Conservation (phyloP, 148 eudicot species). For the Cornus suecica region DNA sequence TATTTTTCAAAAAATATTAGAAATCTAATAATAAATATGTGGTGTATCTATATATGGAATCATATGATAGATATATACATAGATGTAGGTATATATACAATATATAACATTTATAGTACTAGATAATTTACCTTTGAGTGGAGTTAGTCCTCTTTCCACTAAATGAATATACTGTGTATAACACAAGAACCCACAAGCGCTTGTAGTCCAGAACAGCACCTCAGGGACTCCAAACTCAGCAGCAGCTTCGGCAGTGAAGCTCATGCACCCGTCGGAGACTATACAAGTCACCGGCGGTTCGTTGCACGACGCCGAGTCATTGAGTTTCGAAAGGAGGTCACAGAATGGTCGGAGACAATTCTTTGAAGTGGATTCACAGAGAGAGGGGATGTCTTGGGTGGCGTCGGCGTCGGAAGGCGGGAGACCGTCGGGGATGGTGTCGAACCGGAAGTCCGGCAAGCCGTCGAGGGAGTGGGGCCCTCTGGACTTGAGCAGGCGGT, state of each 20-base stretch:
- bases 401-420: constrained; percentile 22
- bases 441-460: constrained; percentile 35
- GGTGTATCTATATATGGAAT: too few species aligned
- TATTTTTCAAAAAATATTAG: too few species aligned
- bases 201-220: constrained; percentile 40
- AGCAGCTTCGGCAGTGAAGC: constrained; percentile 33
- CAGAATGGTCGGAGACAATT: constrained; percentile 23
- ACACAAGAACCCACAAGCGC: constrained; percentile 40
- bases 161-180: constrained; percentile 27
- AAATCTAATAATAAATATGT: too few species aligned
- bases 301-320: neutral
- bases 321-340: constrained; percentile 24
- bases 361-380: constrained; percentile 20
- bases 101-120: too few species aligned
- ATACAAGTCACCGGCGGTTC: constrained; percentile 39
- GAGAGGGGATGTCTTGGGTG: constrained; percentile 29
- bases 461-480: constrained; percentile 35
- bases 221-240: constrained; percentile 35
- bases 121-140: constrained; percentile 36
- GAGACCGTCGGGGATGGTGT: constrained; percentile 48
- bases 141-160: constrained; percentile 26
- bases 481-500: constrained; percentile 30
- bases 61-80: too few species aligned
- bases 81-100: too few species aligned
- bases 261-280: constrained; percentile 33